phyloP scores from a whole-genome alignment of 2,329 filamentous ascomycete genomes.

The Sarocladium kiliense region DNA sequence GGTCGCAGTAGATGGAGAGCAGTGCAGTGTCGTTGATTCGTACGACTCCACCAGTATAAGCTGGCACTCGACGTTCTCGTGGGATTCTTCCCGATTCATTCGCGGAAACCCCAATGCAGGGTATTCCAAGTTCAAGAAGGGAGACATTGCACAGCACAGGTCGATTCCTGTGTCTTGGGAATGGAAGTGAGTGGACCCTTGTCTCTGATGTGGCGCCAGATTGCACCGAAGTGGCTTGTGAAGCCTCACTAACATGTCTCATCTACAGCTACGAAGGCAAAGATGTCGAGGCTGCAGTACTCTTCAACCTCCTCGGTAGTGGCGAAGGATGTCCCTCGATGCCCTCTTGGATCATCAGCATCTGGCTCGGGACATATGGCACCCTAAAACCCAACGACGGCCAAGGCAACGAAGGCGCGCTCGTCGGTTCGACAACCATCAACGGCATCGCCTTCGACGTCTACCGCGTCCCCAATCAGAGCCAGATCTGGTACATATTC shows the following conservation, averaged over 20 bases:
- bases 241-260: too few species aligned
- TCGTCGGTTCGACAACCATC: not conserved
- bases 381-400: not conserved
- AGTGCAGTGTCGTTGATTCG: conserved; percentile 6
- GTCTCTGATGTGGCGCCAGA: too few species aligned
- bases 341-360: not conserved
- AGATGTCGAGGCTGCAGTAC: not conserved
- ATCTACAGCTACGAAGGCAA: not conserved
- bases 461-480: not conserved
- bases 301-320: not conserved
- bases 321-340: not conserved
- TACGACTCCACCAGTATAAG: not conserved
- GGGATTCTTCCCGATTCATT: not conserved
- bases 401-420: not conserved
- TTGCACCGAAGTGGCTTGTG: too few species aligned
- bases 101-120: not conserved
- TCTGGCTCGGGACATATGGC: conserved; percentile 1
- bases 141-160: not conserved
- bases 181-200: not conserved
- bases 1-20: not conserved
- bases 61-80: conserved; percentile 5
- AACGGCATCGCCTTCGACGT: not conserved
- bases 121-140: not conserved
- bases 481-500: not conserved
- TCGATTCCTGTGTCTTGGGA: conserved; percentile 6